A percentile compares a stretch with the other conserved stretches of the same genome.
These are phyloP conservation scores for Mucor sp. DNA, from an alignment of 371 early-diverging fungal genomes.

Conservation along the genomic window DNA sequence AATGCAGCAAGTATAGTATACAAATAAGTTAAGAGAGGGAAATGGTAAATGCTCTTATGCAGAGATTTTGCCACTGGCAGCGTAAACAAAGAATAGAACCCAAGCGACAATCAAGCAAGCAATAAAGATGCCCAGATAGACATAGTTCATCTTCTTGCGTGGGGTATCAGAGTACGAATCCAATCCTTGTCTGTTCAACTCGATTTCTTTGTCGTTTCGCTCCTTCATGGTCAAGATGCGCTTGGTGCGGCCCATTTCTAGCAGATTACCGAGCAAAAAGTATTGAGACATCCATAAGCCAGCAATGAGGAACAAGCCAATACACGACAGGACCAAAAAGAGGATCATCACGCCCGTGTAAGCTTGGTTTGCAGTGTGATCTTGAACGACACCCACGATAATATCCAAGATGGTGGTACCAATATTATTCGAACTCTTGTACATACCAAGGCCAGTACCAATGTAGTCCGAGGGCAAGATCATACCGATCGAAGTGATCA, in stretches of 20 bases:
- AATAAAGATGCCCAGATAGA: conserved; percentile 19
- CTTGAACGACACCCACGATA: conserved; percentile 64
- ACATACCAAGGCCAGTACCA: conserved; percentile 69
- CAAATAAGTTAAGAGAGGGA: no score
- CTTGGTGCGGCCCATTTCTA: conserved; percentile 27
- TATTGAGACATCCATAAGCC: conserved; percentile 23
- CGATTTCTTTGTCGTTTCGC: conserved; percentile 27
- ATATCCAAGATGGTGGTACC: conserved; percentile 69
- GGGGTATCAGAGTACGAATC: conserved; percentile 22
- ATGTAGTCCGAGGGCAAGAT: conserved; percentile 57
- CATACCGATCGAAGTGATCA: conserved; percentile 68
- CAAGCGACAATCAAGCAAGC: conserved; percentile 23
- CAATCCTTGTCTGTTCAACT: conserved; percentile 21
- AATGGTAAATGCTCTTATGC: conserved; percentile 1
- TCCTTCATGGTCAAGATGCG: conserved; percentile 32
- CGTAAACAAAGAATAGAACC: conserved; percentile 36
- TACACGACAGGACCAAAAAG: conserved; percentile 36
- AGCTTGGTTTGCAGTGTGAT: conserved; percentile 36
- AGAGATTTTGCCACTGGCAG: conserved; percentile 22
- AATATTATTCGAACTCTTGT: conserved; percentile 68
- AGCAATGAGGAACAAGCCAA: conserved; percentile 32
- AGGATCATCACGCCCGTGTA: conserved; percentile 58
- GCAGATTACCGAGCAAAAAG: conserved; percentile 18
- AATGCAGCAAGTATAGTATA: no score
- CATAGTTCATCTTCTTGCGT: conserved; percentile 12